Evolutionary conservation across 179 eudicot species (phyloP).

Genomic region (Heliamphora pulchella): DNA sequence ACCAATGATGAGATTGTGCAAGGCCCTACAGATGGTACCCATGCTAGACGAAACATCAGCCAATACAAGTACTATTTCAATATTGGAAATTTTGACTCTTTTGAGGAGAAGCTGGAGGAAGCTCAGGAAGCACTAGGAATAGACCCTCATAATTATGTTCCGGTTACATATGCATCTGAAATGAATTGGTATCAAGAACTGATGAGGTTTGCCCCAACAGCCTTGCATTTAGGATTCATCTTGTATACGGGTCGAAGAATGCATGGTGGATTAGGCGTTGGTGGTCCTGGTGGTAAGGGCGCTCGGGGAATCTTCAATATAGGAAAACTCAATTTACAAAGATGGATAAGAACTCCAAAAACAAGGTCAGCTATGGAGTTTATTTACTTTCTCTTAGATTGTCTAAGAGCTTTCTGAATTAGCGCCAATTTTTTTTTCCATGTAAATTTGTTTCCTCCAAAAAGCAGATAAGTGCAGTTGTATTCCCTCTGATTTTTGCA

Average conservation of each 20-base stretch:
- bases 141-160: constrained; percentile 55
- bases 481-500: neutral
- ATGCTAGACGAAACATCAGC: constrained; percentile 31
- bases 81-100: constrained; percentile 66
- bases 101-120: constrained; percentile 73
- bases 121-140: constrained; percentile 61
- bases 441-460: too few species aligned
- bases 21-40: constrained; percentile 32
- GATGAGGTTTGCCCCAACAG: constrained; percentile 54
- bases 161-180: constrained; percentile 51
- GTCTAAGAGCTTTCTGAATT: neutral
- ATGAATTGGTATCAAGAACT: constrained; percentile 53
- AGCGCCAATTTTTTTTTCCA: neutral
- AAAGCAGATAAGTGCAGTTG: too few species aligned
- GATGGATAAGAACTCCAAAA: constrained; percentile 62
- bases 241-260: constrained; percentile 45
- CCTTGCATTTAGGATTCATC: constrained; percentile 46
- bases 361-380: constrained; percentile 42
- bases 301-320: constrained; percentile 64
- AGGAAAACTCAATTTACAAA: constrained; percentile 58
- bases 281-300: constrained; percentile 50
- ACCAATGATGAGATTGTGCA: constrained; percentile 30
- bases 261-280: constrained; percentile 69
- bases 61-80: constrained; percentile 56
- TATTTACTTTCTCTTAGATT: neutral